Percentiles rank a stretch among this genome's conserved stretches.
Evolutionary conservation across 73 alveolate genomes (phyloP).

Genomic region (Paramecium pentaurelia): DNA sequence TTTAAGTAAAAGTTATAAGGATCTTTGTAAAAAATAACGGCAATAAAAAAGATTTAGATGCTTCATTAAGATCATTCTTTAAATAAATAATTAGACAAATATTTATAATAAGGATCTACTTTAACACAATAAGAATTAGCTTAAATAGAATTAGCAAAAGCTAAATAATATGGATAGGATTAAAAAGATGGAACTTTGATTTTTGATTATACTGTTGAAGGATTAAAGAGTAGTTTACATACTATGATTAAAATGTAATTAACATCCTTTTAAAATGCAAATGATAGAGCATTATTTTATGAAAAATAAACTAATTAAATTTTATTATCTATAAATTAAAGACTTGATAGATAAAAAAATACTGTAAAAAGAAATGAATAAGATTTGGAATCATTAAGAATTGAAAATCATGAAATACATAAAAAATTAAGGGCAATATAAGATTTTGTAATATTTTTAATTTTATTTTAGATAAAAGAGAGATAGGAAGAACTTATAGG

Average conservation of each 20-base stretch:
- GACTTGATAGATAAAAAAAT: background rate
- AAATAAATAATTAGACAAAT: background rate
- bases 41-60: background rate
- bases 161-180: background rate
- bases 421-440: background rate
- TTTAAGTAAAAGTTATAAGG: background rate
- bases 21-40: background rate
- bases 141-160: background rate
- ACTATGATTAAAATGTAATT: conserved; percentile 21
- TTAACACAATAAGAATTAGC: background rate
- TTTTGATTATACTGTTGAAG: conserved; percentile 46
- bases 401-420: conserved; percentile 32
- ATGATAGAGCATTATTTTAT: conserved; percentile 20
- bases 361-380: background rate
- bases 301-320: conserved; percentile 38
- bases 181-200: background rate
- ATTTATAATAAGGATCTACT: background rate
- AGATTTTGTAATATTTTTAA: background rate
- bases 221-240: conserved; percentile 26
- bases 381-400: background rate
- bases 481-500: background rate
- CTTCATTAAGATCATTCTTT: background rate
- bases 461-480: background rate
- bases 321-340: background rate
- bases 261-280: background rate